Base-by-base conservation (phyloP, 2,329 filamentous ascomycete genomes). In the Dactylellina leptospora region DNA sequence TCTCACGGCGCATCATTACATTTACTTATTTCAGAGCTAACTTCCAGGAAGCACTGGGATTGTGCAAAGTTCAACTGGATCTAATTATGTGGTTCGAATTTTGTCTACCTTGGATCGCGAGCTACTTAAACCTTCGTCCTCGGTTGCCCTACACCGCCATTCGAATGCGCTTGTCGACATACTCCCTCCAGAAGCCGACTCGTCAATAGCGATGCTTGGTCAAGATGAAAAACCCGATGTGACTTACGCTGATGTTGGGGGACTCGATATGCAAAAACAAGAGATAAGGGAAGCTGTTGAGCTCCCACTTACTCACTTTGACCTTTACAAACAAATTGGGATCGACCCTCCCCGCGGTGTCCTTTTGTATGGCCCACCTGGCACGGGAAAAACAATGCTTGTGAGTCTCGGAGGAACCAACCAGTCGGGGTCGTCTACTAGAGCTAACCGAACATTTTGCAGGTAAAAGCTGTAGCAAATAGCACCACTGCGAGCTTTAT, bases 211-310 rank as follows among this genome's bases (percentile, higher is more conserved):
- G 75, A 99, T 99, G 95, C 86, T 99, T 59, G 93, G 93, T 73
- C 86, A 89, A 64, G 91, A 96, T 78, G 95, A 99, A 86, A 99
- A 97, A 85, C 95, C 95, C 30, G 95, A 99, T 81, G 91, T 99
- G 71, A 96, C 93, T 44, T 99, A 99, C 78, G 93, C 93, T 74
- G 95, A 99, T 81, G 95, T 99, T 74, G 95, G 95, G 84, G 95
- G 95, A 51, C 83, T 97, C 75, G 95, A 99, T 78, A 99, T 99
- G 95, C 95, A 99, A 83, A 99, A 99, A 84, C 95, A 99, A 83
- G 95, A 99, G 82, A 99, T 99, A 75, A 87, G 95, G 75, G 95
- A 99, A 82, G 95, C 95, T 9, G 95, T 99, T 59, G 95, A 99
- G 84, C 85, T 99, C 75, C 95, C 95, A 30, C 85, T 99, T 77